Percentiles rank a stretch among this genome's conserved stretches.
Conservation (phyloP, 2,329 filamentous ascomycete species). For the Torrubiella hemipterigena region DNA sequence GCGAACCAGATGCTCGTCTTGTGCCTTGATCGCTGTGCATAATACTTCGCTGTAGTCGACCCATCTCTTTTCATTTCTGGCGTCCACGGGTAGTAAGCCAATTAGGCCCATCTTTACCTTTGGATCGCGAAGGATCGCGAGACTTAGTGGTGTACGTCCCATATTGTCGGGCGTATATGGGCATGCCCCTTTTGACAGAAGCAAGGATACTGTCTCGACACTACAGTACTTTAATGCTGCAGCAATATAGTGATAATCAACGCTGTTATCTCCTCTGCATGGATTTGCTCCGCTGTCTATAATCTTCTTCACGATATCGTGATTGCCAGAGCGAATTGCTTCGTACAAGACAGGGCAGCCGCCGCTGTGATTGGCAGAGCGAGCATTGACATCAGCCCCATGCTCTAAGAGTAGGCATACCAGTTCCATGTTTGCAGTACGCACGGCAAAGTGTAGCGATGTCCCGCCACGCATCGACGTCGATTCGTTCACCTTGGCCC, state of each 20-base stretch:
- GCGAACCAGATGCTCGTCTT: neutral
- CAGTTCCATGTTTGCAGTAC: neutral
- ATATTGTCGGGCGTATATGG: neutral
- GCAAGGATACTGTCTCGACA: neutral
- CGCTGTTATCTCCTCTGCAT: neutral
- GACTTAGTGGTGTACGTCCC: too few species aligned
- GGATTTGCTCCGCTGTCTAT: neutral
- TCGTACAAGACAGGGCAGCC: neutral
- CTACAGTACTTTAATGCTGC: neutral
- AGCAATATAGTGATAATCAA: neutral
- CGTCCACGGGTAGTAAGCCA: too few species aligned
- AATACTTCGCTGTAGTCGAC: too few species aligned
- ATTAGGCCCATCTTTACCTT: too few species aligned
- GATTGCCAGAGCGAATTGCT: neutral
- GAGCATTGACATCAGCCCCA: neutral
- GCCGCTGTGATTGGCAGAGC: neutral
- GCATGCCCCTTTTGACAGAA: neutral
- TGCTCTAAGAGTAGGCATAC: neutral
- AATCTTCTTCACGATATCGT: neutral
- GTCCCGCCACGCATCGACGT: neutral
- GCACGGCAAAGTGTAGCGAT: neutral
- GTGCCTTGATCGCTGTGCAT: neutral
- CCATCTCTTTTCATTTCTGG: too few species aligned
- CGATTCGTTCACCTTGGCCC: neutral
- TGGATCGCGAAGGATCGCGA: too few species aligned